A percentile compares a stretch with the other conserved stretches of the same genome.
phyloP scores from a whole-genome alignment of 176 grass and related monocot genomes.

The Rhynchospora breviuscula region DNA sequence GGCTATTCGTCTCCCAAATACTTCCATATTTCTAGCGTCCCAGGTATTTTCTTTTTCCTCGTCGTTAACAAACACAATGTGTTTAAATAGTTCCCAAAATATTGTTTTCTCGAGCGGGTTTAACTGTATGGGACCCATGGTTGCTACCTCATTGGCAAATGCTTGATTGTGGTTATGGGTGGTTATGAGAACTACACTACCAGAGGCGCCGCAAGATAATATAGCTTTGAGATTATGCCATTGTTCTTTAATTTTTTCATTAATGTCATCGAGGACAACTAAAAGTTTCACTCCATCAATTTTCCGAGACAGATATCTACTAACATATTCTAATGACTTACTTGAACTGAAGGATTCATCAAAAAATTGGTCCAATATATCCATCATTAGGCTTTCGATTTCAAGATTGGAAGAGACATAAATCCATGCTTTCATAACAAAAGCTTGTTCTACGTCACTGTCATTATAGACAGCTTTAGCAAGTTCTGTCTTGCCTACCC shows the following conservation, averaged over 20 bases:
- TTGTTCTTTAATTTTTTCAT: neutral
- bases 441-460: neutral
- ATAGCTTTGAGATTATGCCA: neutral
- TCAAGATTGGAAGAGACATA: conserved; percentile 15
- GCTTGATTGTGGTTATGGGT: neutral
- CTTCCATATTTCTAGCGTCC: neutral
- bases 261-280: neutral
- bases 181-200: conserved; percentile 28
- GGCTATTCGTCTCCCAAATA: neutral
- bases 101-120: neutral
- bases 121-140: conserved; percentile 11
- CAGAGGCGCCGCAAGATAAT: neutral
- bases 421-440: conserved; percentile 11
- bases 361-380: neutral
- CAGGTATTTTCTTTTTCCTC: neutral
- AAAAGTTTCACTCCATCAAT: neutral
- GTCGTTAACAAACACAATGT: neutral
- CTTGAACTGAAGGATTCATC: neutral
- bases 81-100: conserved; percentile 20
- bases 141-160: conserved; percentile 23
- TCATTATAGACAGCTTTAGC: conserved; percentile 21
- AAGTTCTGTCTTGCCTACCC: conserved; percentile 25
- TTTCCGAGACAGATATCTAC: neutral
- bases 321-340: neutral
- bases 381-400: neutral